Conservation (phyloP, 495 filamentous ascomycete genomes). For the Neurospora sp. region DNA sequence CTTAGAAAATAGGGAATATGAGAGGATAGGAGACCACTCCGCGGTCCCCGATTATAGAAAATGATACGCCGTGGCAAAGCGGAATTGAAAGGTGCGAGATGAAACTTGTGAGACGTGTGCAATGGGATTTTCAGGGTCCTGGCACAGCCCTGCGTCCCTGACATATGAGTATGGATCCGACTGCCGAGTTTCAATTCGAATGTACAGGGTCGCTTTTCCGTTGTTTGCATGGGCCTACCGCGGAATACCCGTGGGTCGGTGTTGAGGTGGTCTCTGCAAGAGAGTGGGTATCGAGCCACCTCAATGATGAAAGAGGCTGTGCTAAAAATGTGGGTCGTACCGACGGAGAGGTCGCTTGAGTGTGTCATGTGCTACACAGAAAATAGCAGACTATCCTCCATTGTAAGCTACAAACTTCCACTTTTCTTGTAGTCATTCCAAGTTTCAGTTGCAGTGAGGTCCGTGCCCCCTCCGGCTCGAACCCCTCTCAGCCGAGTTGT, state of each 20-base stretch:
- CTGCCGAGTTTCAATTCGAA: background rate
- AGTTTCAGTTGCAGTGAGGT: background rate
- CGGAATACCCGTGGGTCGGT: too few species aligned
- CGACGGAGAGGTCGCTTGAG: background rate
- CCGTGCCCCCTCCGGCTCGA: background rate
- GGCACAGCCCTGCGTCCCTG: background rate
- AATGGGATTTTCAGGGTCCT: background rate
- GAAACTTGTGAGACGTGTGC: background rate
- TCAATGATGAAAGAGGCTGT: background rate
- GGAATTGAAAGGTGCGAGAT: background rate
- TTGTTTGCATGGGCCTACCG: background rate
- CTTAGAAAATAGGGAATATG: background rate
- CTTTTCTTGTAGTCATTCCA: background rate
- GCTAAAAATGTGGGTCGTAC: background rate
- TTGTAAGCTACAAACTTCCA: background rate
- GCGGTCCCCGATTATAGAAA: background rate
- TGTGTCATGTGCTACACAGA: background rate
- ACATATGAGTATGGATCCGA: background rate
- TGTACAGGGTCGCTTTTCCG: background rate
- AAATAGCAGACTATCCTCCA: background rate
- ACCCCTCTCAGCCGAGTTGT: background rate
- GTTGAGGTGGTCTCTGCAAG: too few species aligned
- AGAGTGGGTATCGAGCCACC: too few species aligned
- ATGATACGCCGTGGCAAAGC: background rate
- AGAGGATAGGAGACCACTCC: background rate